Evolutionary conservation across 176 grass and related monocot genomes (phyloP), one percentile per base, ranked within the genome.

Genomic region (Tillandsia fasciculata): DNA sequence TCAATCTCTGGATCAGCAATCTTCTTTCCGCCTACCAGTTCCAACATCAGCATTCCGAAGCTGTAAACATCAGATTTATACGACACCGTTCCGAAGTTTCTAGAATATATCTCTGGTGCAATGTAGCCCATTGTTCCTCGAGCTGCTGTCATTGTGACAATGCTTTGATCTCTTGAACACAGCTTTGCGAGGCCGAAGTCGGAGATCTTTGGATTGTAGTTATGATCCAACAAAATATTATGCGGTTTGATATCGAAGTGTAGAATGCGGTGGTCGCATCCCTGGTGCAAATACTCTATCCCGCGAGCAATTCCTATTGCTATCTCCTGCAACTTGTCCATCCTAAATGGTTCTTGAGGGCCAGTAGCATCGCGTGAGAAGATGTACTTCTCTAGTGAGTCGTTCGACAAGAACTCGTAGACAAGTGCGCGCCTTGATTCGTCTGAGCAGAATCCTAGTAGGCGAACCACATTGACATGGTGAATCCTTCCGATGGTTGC

Each of bases 191-290:
- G 81, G 10, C 82, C 88, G 10, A 91, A 91, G 53, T 91, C 84
- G 26, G 84, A 82, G 22, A 91, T 91, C 57, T 92, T 92, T 0
- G 85, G 88, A 2, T 59, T 82, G 2, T 79, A 82, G 20, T 33
- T 49, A n/a, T 74, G 70, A 72, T 91, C 84, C 10, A 87, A 10
- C 22, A 91, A 68, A 20, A 91, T 84, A 4, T 87, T 91, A 1
- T 84, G 72, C 28, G 84, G 88, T 52, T 91, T 91, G 52, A 91
- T 91, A 52, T 91, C 84, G 2, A 91, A 88, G 22, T 88, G 89
- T 15, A 91, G 76, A 11, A 91, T 91, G 22, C 82, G 82, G 11
- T 91, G 75, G 8, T 85, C 76, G 28, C 88, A 91, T 0, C 84
- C 84, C 49, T 87, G 84, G 47, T 87, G 88, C 3, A 91, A 61